Evolutionary conservation across 208 protist genomes (phyloP).

Genomic region (Leishmania arabica): DNA sequence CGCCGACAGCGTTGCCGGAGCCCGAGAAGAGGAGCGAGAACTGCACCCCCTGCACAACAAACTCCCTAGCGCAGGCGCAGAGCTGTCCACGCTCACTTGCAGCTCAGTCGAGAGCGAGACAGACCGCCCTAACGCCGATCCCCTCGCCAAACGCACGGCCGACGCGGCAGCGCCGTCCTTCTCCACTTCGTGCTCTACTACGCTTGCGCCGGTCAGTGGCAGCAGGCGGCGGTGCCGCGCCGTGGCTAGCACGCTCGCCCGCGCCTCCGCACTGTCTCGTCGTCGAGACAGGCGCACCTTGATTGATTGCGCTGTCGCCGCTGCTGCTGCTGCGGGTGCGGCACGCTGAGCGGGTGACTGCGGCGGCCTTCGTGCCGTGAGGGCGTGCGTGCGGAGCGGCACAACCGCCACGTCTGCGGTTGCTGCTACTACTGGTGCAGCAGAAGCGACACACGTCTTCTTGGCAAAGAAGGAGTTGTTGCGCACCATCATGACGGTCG

Average conservation of each 20-base stretch:
- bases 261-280: constrained; percentile 10
- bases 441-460: not conserved
- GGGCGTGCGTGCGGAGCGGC: not conserved
- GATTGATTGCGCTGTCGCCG: too few species aligned
- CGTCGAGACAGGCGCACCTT: not conserved
- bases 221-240: constrained; percentile 14
- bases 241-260: constrained; percentile 6
- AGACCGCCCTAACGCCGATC: not conserved
- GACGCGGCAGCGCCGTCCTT: not conserved
- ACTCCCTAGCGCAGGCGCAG: not conserved
- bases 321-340: not conserved
- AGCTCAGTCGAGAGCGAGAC: not conserved
- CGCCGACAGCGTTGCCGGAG: not conserved
- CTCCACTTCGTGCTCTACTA: not conserved
- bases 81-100: too few species aligned
- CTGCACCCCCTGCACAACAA: not conserved
- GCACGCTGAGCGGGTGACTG: not conserved
- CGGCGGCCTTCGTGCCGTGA: not conserved
- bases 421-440: not conserved
- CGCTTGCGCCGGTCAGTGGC: not conserved
- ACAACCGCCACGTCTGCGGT: not conserved
- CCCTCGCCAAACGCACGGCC: not conserved
- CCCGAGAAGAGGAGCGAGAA: not conserved
- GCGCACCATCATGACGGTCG: not conserved
- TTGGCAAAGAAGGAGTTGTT: constrained; percentile 7